Evolutionary conservation across 1,139 yeast species (phyloP).

Genomic region (Suhomyces wounanorum): DNA sequence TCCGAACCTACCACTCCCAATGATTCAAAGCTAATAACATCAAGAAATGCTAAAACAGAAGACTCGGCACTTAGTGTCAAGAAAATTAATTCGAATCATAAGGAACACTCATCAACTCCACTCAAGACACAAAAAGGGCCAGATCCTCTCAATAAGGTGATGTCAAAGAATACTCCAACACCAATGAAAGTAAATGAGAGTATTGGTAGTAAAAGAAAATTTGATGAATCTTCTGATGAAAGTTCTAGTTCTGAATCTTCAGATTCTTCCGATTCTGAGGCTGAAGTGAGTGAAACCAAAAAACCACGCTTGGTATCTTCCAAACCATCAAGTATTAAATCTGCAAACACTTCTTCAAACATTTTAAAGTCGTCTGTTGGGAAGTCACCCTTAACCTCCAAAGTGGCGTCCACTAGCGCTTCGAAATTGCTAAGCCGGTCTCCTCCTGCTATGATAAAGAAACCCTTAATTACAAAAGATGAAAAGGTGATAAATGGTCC

Average conservation of each 20-base stretch:
- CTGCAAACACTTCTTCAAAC: neutral
- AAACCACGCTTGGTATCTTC: constrained; percentile 20
- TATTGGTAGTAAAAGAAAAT: constrained; percentile 12
- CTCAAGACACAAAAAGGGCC: neutral
- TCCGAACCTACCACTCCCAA: neutral
- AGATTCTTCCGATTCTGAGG: constrained; percentile 20
- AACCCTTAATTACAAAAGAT: neutral
- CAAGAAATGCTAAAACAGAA: neutral
- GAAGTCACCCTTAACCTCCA: neutral
- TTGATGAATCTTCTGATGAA: constrained; percentile 17
- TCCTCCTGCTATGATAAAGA: neutral
- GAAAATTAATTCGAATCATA: neutral
- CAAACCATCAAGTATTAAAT: constrained; percentile 10
- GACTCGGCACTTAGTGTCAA: neutral
- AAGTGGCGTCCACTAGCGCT: neutral
- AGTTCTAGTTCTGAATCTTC: constrained; percentile 12
- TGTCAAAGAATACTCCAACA: neutral
- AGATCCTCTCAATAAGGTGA: neutral
- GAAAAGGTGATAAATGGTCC: neutral
- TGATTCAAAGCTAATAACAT: neutral
- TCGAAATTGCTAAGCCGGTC: neutral
- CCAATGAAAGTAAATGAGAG: neutral
- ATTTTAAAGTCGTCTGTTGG: neutral
- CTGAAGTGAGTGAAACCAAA: constrained; percentile 14
- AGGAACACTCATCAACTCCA: neutral